Base-by-base conservation (phyloP, 495 filamentous ascomycete species). In the Podospora bellae-mahoneyi region DNA sequence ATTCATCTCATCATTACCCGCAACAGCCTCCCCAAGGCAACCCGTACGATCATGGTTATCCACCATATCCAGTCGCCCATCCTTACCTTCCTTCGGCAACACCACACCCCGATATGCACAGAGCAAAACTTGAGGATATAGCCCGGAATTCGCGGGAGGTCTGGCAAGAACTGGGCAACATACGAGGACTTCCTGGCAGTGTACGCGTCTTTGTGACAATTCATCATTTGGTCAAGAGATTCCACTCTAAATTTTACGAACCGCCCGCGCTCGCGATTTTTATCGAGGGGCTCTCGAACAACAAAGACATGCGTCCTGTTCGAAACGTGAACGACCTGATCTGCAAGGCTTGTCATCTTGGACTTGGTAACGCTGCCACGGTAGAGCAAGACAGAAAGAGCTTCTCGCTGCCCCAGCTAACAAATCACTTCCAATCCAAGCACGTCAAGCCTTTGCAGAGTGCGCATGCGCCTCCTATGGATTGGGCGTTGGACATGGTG, bases 401-500 rank as follows among this genome's bases (percentile, higher is more conserved):
- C 10, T 91, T 86, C 69, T 87, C 85, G 10, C 77, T 91, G 23
- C 82, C 84, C 28, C 83, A 89, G 66, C 76, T 93, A 23, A 78
- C 89, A 62, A 87, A 83, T 60, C 91, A 93, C 78, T 93, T 92
- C 71, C 84, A 89, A 62, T 78, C 80, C 64, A 77, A 79, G 60
- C 91, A 93, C 74, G 70, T 85, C 66, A 72, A 78, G 54, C 68
- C 74, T 23, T 75, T 73, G 70, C 78, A 73, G 63, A 62, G 53
- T 20, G 67, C 27, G 44, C 66, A 58, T 3, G 66, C 76, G 60
- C 66, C 74, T 61, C 66, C 73, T 16, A 75, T 83, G 18, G 84
- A 92, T 75, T 93, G 91, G 91, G 83, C 81, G 62, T 75, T 77
- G 58, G 83, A 92, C 66, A 92, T 93, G 91, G 85, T 93, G 63